A percentile compares a stretch with the other conserved stretches of the same genome.
phyloP scores from a whole-genome alignment of 164 flowering plant genomes.

The Nymphaea thermarum region DNA sequence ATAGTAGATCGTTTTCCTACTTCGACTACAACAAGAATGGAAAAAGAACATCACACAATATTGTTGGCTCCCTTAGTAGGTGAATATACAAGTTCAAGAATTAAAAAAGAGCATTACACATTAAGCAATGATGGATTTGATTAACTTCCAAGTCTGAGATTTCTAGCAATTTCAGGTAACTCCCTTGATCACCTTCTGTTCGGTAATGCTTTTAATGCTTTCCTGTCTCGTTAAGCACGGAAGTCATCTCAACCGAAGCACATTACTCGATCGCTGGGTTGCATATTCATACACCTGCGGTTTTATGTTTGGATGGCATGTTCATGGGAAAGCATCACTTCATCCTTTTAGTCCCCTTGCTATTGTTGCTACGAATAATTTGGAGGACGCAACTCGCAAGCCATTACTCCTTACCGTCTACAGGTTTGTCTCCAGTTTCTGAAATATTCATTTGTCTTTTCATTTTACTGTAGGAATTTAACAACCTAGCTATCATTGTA shows the following conservation, averaged over 20 bases:
- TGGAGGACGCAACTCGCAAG: constrained; percentile 42
- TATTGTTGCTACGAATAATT: constrained; percentile 44
- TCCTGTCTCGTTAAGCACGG: constrained; percentile 82
- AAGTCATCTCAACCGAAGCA: constrained; percentile 48
- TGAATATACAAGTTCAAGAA: no score
- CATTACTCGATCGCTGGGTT: constrained; percentile 56
- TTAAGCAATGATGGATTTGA: no score
- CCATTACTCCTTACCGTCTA: constrained; percentile 69
- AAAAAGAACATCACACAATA: no score
- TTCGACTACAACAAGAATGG: no score
- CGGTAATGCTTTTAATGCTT: constrained; percentile 61
- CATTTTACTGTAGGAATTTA: background rate
- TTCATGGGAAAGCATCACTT: constrained; percentile 94
- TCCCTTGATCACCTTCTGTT: constrained; percentile 52
- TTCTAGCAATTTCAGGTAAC: constrained; percentile 44
- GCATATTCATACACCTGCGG: constrained; percentile 91
- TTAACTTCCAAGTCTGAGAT: no score
- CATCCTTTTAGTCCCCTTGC: constrained; percentile 89
- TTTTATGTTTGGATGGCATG: constrained; percentile 97
- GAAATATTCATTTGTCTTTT: no score
- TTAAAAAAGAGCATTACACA: no score
- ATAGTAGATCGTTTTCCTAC: no score
- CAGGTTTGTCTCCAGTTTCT: constrained; percentile 33
- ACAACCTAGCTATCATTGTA: background rate
- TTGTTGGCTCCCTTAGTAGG: no score